Base-by-base conservation (phyloP, 169 alveolate species). In the Cryptosporidium baileyi region DNA sequence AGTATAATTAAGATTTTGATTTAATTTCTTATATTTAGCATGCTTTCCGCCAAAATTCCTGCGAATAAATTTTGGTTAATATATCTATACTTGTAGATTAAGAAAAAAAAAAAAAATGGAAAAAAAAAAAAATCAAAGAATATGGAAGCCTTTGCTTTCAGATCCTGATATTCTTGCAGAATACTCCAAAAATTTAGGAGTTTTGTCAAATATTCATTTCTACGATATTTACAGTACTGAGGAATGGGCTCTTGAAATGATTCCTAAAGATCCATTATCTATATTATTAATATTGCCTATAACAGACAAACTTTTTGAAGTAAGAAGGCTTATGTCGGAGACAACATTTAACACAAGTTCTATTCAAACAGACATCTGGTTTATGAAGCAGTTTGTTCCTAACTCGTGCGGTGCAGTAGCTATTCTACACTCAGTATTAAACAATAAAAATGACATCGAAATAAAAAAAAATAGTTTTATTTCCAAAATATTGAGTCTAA, bases 1-100 rank as follows among this genome's bases (percentile, higher is more conserved):
- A 47, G 59, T 26, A 32, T 65, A 7, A 32, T 65, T 0, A n/a
- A 63, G n/a, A n/a, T n/a, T n/a, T n/a, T n/a, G n/a, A n/a, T n/a
- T n/a, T 19, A 38, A 61, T 63, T 62, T 30, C 19, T 15, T 4
- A 36, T 34, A 30, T 41, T 40, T 1, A 32, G n/a, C 34, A 17
- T 62, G 26, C n/a, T n/a, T 62, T 57, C 63, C 63, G 63, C 63
- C 63, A 47, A n/a, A n/a, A n/a, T n/a, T n/a, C n/a, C n/a, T n/a
- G n/a, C n/a, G n/a, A n/a, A n/a, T n/a, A n/a, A n/a, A n/a, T n/a
- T 26, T 11, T 26, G 19, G 15, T 9, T 47, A 47, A 5, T 47
- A 19, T n/a, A 4, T 6, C 3, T n/a, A 47, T 47, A 47, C 17
- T 47, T 11, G 3, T n/a, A 26, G 5, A 4, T 11, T 3, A 47